phyloP scores from a whole-genome alignment of 306 rosid species.

The Begonia fuchsioides region DNA sequence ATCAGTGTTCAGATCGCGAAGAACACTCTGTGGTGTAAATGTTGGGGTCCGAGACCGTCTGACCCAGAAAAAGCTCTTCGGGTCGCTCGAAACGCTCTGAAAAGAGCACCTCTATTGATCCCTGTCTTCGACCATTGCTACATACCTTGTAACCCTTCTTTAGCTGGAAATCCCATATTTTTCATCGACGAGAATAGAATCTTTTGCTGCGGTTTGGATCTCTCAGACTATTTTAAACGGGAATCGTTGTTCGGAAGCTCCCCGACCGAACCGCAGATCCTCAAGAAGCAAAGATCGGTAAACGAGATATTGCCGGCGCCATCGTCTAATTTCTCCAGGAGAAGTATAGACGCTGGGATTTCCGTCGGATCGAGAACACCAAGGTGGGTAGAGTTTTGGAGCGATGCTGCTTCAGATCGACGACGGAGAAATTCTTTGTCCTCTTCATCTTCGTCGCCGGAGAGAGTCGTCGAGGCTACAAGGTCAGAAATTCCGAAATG shows the following conservation, averaged over 20 bases:
- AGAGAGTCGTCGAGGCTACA: slow-evolving; percentile 49
- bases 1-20: slow-evolving; percentile 84
- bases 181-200: slow-evolving; percentile 77
- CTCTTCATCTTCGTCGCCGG: slow-evolving; percentile 53
- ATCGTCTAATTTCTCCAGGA: slow-evolving; percentile 39
- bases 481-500: slow-evolving; percentile 42
- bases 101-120: slow-evolving; percentile 86
- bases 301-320: slow-evolving; percentile 70
- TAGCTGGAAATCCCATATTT: slow-evolving; percentile 90
- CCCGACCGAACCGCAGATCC: slow-evolving; percentile 25
- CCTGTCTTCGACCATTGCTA: slow-evolving; percentile 93
- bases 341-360: slow-evolving; percentile 52
- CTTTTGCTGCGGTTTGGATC: slow-evolving; percentile 87
- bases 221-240: slow-evolving; percentile 83
- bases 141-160: slow-evolving; percentile 83
- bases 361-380: slow-evolving; percentile 59
- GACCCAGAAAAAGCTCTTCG: slow-evolving; percentile 79
- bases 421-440: slow-evolving; percentile 53
- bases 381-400: slow-evolving; percentile 98
- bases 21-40: slow-evolving; percentile 75
- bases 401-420: slow-evolving; percentile 70
- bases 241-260: slow-evolving; percentile 51
- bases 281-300: slow-evolving; percentile 61
- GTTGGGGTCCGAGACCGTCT: slow-evolving; percentile 74
- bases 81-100: slow-evolving; percentile 65